phyloP scores from a whole-genome alignment of 2,329 filamentous ascomycete genomes.

The Colletotrichum sp. region DNA sequence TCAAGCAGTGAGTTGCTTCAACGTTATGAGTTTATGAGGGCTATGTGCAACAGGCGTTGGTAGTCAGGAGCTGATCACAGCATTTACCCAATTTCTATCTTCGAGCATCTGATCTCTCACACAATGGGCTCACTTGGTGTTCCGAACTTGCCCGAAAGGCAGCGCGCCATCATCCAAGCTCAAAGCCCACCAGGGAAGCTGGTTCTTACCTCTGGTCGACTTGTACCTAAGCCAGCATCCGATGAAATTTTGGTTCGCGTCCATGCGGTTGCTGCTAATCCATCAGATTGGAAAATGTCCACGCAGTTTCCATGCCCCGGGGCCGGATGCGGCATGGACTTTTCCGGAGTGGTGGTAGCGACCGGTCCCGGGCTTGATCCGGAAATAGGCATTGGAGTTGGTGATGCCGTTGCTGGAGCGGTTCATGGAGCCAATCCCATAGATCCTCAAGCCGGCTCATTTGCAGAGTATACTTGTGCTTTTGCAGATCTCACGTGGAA shows the following conservation, averaged over 20 bases:
- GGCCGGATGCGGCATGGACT: constrained; percentile 36
- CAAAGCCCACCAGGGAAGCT: not conserved
- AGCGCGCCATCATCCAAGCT: not conserved
- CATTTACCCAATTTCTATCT: not conserved
- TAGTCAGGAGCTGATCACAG: not conserved
- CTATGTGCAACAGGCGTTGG: not conserved
- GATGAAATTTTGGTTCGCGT: constrained; percentile 25
- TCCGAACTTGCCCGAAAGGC: not conserved
- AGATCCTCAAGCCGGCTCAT: constrained; percentile 28
- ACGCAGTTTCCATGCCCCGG: constrained; percentile 29
- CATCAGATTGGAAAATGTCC: constrained; percentile 37
- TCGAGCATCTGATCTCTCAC: not conserved
- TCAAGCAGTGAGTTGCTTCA: not conserved
- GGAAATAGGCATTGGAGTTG: constrained; percentile 13
- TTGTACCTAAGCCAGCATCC: not conserved
- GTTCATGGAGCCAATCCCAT: constrained; percentile 24
- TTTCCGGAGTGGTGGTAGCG: constrained; percentile 33
- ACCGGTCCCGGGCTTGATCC: constrained; percentile 21
- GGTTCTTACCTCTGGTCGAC: not conserved
- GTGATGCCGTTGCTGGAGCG: constrained; percentile 30
- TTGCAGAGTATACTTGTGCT: constrained; percentile 31
- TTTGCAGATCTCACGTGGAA: constrained; percentile 24
- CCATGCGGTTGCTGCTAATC: constrained; percentile 38
- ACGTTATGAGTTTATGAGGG: not conserved
- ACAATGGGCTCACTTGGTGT: not conserved